Evolutionary conservation across 345 rosid species (phyloP).

Genomic region (Citrus reticulata): DNA sequence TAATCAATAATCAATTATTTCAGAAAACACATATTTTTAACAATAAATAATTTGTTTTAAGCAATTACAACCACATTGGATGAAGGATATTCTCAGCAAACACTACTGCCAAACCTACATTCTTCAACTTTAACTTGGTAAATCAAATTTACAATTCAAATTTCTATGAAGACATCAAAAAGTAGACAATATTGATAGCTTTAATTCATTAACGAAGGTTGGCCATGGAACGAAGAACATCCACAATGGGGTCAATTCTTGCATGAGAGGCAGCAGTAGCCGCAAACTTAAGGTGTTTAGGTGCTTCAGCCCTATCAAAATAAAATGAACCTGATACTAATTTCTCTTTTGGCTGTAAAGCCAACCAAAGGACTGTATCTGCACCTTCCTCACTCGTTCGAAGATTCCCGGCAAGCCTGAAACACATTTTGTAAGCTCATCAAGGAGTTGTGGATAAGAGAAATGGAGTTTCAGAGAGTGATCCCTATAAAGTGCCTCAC

Average conservation of each 20-base stretch:
- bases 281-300: constrained; percentile 66
- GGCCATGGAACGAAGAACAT: constrained; percentile 45
- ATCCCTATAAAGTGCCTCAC: constrained; percentile 24
- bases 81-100: background rate
- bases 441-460: background rate
- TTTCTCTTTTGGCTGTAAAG: constrained; percentile 77
- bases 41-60: background rate
- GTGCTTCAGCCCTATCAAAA: constrained; percentile 81
- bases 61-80: background rate
- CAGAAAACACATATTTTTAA: too few relatives aligned
- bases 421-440: background rate
- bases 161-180: background rate
- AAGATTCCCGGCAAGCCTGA: constrained; percentile 73
- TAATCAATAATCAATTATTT: background rate
- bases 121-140: background rate
- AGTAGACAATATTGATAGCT: background rate
- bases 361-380: constrained; percentile 78
- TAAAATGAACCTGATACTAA: constrained; percentile 71
- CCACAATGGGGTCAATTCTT: constrained; percentile 44
- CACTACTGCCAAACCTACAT: background rate
- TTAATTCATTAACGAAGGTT: constrained; percentile 14
- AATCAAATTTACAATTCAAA: background rate
- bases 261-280: constrained; percentile 59
- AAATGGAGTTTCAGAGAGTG: background rate
- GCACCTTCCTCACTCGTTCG: constrained; percentile 86